Evolutionary conservation across 2,329 filamentous ascomycete genomes (phyloP), one percentile per base, ranked within the genome.

Genomic region (Bimuria novae-zelandiae): DNA sequence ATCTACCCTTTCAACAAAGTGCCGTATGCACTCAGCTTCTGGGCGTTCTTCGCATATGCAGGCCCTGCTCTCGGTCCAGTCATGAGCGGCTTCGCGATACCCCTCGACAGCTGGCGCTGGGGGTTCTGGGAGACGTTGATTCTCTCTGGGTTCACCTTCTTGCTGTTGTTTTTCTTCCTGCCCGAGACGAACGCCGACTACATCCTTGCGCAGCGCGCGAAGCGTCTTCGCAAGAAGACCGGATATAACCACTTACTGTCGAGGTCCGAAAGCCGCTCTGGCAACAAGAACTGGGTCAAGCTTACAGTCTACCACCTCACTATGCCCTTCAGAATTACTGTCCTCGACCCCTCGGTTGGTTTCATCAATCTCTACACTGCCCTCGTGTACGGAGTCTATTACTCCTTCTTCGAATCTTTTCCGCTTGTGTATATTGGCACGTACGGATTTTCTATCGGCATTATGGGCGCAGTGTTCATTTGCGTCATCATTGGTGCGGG

Each of bases 211-310:
- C 56, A 56, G 8, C 62, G 65, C n/a, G 65, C 65, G 10, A 27
- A 55, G 29, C 63, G 65, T 8, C 50, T 69, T 3, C 53, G 65
- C 7, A 29, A 23, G 8, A 41, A 54, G 17, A 87, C 84, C 0
- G 83, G 83, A 17, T 32, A 51, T 16, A 35, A 25, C n/a, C 37
- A 37, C 33, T 39, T 37, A 4, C 49, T 51, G 16, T 44, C 49
- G 8, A 37, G 22, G 17, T 44, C 41, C 7, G 49, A 51, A 40
- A 50, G 47, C 30, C 79, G 81, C 59, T 54, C 69, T 4, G 68
- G 70, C 23, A 81, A 88, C 70, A 80, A 81, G 71, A 80, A 83
- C 0, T 58, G 57, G 49, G 8, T 51, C n/a, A 51, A 51, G 22
- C 40, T 45, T 4, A 29, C 35, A 1, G 12, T 39, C 19, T 44